phyloP scores from a whole-genome alignment of 78 protist species.

The Diacronema lutheri region DNA sequence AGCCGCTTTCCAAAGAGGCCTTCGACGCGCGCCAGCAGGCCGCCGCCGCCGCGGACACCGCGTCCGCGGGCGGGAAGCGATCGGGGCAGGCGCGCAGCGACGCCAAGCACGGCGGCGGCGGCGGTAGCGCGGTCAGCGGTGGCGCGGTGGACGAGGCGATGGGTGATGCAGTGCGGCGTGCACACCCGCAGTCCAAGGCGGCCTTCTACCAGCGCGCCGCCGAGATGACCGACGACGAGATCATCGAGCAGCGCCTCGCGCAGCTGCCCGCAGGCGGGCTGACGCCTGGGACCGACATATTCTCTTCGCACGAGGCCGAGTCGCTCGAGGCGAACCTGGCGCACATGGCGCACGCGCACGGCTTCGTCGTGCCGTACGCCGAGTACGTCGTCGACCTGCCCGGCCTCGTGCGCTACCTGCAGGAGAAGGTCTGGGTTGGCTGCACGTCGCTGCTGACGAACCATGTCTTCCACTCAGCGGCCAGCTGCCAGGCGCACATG shows the following conservation, averaged over 20 bases:
- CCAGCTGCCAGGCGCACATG: slow-evolving; percentile 2
- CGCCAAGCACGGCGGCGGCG: not conserved
- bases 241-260: not conserved
- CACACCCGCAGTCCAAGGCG: not conserved
- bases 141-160: too few species aligned
- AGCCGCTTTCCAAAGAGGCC: slow-evolving; percentile 8
- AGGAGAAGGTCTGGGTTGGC: slow-evolving; percentile 6
- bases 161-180: not conserved
- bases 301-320: not conserved
- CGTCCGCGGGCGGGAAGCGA: not conserved
- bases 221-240: not conserved
- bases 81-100: not conserved
- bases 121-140: too few species aligned
- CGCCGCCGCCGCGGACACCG: not conserved
- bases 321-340: not conserved
- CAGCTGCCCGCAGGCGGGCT: not conserved
- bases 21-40: slow-evolving; percentile 42
- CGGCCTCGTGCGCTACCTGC: slow-evolving; percentile 24
- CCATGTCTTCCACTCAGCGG: not conserved
- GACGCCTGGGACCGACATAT: not conserved
- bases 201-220: not conserved
- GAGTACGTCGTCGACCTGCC: not conserved
- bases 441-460: not conserved
- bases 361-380: slow-evolving; percentile 25
- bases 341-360: slow-evolving; percentile 12